Conservation (phyloP, 352 stramenopile genomes). For the Chrysophaeum taylorii region DNA sequence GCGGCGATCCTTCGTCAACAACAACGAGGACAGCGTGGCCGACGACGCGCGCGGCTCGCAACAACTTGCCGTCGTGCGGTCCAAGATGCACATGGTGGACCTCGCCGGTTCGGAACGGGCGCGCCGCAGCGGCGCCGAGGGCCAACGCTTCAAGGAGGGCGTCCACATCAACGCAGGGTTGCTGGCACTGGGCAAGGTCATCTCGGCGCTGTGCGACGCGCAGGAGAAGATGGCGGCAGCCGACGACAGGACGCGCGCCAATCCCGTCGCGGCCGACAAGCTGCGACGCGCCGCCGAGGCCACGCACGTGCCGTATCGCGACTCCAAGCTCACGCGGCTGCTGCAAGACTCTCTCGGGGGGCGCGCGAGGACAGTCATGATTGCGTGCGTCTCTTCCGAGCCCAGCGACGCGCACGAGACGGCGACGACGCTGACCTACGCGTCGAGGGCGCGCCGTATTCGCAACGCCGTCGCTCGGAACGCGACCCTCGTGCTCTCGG, state of each 20-base stretch:
- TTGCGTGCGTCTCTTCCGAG: slow-evolving; percentile 67
- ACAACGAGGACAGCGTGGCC: neutral
- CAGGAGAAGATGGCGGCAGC: slow-evolving; percentile 78
- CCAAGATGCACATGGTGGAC: slow-evolving; percentile 74
- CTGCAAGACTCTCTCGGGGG: slow-evolving; percentile 38
- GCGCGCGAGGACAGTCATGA: slow-evolving; percentile 62
- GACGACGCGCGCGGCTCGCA: slow-evolving; percentile 21
- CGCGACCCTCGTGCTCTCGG: neutral
- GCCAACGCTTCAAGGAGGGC: slow-evolving; percentile 75
- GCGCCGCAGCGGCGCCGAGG: slow-evolving; percentile 73
- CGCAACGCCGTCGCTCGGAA: slow-evolving; percentile 42
- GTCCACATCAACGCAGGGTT: slow-evolving; percentile 86
- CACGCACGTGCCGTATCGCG: slow-evolving; percentile 41
- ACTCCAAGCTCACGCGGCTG: slow-evolving; percentile 53
- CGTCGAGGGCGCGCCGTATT: slow-evolving; percentile 64
- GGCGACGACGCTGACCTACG: slow-evolving; percentile 78
- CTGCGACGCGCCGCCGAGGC: slow-evolving; percentile 28
- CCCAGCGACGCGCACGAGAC: slow-evolving; percentile 64
- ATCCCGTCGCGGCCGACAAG: too few relatives aligned
- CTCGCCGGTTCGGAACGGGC: slow-evolving; percentile 82
- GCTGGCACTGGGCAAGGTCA: slow-evolving; percentile 41
- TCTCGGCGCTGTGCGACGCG: slow-evolving; percentile 71
- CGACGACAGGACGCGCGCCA: slow-evolving; percentile 52
- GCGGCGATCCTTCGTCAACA: neutral
- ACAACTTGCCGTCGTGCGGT: slow-evolving; percentile 40